Evolutionary conservation across 495 filamentous ascomycete species (phyloP).

Genomic region (Annulohypoxylon nitens): DNA sequence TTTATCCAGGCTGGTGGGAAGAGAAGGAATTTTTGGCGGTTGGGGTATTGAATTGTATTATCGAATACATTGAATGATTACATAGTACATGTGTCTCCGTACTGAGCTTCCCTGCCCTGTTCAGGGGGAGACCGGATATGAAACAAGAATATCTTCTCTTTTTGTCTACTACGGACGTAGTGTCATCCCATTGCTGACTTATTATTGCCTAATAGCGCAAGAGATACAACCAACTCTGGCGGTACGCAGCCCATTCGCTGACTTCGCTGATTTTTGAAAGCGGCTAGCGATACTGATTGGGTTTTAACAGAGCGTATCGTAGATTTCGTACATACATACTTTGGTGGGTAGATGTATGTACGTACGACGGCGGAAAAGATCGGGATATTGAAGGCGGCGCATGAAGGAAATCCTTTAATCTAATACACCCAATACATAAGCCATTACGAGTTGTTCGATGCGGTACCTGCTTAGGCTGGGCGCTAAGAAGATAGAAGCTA

Average conservation of each 20-base stretch:
- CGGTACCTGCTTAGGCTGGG: constrained; percentile 19
- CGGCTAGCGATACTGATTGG: constrained; percentile 42
- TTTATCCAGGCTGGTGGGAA: constrained; percentile 25
- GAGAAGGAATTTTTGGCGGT: constrained; percentile 25
- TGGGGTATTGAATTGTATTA: constrained; percentile 13
- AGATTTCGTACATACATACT: neutral
- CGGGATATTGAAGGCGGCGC: constrained; percentile 10
- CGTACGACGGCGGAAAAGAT: constrained; percentile 12
- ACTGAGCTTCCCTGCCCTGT: neutral
- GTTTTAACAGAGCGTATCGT: constrained; percentile 26
- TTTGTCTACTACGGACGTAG: neutral
- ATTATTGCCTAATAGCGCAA: constrained; percentile 29
- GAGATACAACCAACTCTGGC: neutral
- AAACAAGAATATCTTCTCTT: constrained; percentile 24
- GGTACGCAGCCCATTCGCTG: constrained; percentile 27
- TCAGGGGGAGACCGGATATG: constrained; percentile 26
- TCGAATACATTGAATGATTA: neutral
- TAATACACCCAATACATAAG: neutral
- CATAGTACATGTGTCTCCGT: neutral
- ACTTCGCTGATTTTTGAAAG: constrained; percentile 18
- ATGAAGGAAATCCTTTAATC: constrained; percentile 41
- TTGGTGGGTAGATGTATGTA: neutral
- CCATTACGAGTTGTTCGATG: constrained; percentile 6
- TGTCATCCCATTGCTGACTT: neutral
- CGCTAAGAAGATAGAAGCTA: constrained; percentile 8